Evolutionary conservation across 139 green algal genomes (phyloP), one percentile per base, ranked within the genome.

Genomic region (Edaphochlamys debaryana): DNA sequence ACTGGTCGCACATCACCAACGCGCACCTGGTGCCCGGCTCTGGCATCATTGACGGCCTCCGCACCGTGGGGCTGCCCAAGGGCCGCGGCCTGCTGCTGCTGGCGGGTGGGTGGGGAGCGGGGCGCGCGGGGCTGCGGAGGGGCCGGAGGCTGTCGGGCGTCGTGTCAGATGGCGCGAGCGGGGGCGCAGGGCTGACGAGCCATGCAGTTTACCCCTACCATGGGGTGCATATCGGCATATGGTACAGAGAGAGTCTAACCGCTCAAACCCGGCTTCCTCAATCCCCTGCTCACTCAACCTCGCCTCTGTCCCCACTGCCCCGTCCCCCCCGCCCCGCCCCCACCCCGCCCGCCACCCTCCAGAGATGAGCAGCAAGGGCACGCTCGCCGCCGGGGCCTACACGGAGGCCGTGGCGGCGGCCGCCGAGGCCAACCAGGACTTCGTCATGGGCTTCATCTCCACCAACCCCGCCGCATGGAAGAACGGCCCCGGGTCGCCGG

Each of bases 401-500:
- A 99, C 96, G 5, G 89, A 95, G 36, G 89, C 91, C 48, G 95
- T 97, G 63, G 93, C 93, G 4, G 73, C 88, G 56, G 95, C 96
- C 7, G 97, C 97, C 3, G 89, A 93, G 66, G 80, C 89, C 54
- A 86, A 87, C 70, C 32, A 38, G 66, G 98, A 99, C 87, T 99
- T 99, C 92, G 98, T 99, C 60, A 99, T 99, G 90, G 98, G 98
- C 52, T 99, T 98, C 94, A 99, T 99, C 82, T 98, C 93, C 0
- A 89, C 95, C 64, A 95, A 94, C 25, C 97, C 98, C 5, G 90
- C 93, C 27, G 76, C 73, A 20, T 99, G 98, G 98, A 81, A 86
- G 23, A 71, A 70, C 56, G 90, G 90, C 0, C 89, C 88, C 27
- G 76, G 74, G 17, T 81, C 87, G 23, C 93, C 94, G 52, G 92